Conservation (phyloP, 179 eudicot genomes). For the Sideroxylon spinosum region DNA sequence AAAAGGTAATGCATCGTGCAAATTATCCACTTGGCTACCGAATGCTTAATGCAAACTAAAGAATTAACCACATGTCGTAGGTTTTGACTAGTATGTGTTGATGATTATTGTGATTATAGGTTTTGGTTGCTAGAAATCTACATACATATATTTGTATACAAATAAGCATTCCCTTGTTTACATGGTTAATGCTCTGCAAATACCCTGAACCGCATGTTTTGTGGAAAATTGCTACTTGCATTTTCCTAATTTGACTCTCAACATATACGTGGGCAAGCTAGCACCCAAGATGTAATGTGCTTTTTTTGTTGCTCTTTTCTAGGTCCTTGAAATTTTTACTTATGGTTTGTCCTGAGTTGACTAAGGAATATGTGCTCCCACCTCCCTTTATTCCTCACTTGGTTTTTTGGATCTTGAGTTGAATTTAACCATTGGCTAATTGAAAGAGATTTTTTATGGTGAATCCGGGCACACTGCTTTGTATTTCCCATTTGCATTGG, state of each 20-base stretch:
- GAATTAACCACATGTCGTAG: background rate
- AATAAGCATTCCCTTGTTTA: no score
- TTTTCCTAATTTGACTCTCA: background rate
- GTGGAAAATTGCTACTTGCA: background rate
- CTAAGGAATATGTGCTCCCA: conserved; percentile 4
- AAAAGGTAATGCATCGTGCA: background rate
- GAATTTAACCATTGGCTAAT: background rate
- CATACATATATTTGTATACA: no score
- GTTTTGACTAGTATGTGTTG: conserved; percentile 9
- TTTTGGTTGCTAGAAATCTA: background rate
- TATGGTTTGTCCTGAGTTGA: background rate
- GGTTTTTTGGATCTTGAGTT: background rate
- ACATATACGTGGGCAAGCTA: background rate
- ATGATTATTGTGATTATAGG: background rate
- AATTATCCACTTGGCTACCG: background rate
- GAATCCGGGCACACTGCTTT: background rate
- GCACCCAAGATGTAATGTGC: background rate
- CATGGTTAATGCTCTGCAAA: background rate
- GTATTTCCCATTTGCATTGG: background rate
- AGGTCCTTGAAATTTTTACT: background rate
- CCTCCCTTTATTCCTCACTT: background rate
- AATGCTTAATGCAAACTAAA: background rate
- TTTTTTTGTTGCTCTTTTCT: background rate
- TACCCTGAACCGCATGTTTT: background rate
- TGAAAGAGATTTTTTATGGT: background rate